Evolutionary conservation across 2,329 filamentous ascomycete genomes (phyloP).

Genomic region (Epichloe hybrida): DNA sequence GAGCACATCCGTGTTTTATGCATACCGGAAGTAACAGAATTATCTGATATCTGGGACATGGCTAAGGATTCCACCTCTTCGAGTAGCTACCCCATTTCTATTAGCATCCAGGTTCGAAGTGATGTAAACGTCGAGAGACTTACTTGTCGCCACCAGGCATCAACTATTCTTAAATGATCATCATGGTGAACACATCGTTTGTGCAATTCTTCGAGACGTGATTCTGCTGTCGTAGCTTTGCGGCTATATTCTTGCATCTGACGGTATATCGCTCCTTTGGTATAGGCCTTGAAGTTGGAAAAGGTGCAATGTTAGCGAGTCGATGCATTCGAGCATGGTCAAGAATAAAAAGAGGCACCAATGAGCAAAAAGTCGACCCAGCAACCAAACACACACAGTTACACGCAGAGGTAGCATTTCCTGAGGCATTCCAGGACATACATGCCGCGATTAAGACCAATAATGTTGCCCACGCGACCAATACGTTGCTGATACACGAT

Average conservation of each 20-base stretch:
- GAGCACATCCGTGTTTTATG: neutral
- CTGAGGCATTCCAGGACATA: neutral
- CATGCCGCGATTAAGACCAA: neutral
- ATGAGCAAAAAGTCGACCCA: neutral
- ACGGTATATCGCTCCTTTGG: constrained; percentile 87
- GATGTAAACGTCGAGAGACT: constrained; percentile 15
- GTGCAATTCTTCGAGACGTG: constrained; percentile 65
- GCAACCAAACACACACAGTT: neutral
- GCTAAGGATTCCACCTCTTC: constrained; percentile 51
- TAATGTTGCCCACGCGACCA: constrained; percentile 1
- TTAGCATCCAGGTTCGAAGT: constrained; percentile 1
- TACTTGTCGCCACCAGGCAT: constrained; percentile 92
- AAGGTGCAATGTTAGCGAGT: neutral
- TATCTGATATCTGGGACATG: constrained; percentile 28
- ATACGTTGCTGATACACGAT: neutral
- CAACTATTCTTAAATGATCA: constrained; percentile 80
- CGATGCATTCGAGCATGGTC: neutral
- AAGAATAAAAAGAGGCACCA: neutral
- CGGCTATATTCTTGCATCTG: constrained; percentile 98
- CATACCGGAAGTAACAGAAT: constrained; percentile 13
- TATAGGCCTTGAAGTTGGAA: constrained; percentile 20
- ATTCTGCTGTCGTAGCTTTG: constrained; percentile 70
- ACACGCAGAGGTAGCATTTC: neutral
- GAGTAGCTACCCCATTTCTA: constrained; percentile 32
- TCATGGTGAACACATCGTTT: constrained; percentile 74